These are phyloP conservation scores for Haplographium delicatum DNA, from an alignment of 495 filamentous ascomycete genomes.

Conservation along the genomic window DNA sequence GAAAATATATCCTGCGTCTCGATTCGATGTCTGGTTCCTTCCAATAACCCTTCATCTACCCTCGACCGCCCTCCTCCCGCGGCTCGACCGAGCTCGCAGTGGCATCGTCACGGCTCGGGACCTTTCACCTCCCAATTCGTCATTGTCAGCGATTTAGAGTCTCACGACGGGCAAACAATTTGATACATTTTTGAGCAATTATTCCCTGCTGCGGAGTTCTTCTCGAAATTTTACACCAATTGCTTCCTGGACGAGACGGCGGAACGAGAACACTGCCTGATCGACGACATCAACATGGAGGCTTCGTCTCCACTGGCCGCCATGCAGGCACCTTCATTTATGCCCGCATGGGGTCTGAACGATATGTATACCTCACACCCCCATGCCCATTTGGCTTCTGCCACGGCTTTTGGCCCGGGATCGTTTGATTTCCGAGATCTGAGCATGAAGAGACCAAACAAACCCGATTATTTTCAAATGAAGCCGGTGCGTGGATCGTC, in stretches of 20 bases:
- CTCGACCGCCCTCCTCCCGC: conserved; percentile 8
- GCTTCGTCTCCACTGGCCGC: conserved; percentile 91
- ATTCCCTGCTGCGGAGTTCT: conserved; percentile 15
- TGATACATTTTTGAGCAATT: conserved; percentile 13
- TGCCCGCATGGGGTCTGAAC: conserved; percentile 37
- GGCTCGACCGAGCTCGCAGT: conserved; percentile 1
- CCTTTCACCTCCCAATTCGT: not conserved
- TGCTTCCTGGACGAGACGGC: not conserved
- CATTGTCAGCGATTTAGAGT: not conserved
- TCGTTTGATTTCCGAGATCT: conserved; percentile 67
- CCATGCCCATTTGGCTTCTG: conserved; percentile 41
- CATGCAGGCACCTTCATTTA: conserved; percentile 75
- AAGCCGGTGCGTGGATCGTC: conserved; percentile 78
- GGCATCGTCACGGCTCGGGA: not conserved
- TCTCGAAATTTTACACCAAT: conserved; percentile 14
- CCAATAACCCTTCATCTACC: conserved; percentile 20
- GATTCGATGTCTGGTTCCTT: conserved; percentile 25
- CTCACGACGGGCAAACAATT: conserved; percentile 6
- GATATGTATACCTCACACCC: conserved; percentile 43
- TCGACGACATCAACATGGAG: conserved; percentile 56
- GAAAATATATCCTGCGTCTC: not conserved
- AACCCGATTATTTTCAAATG: conserved; percentile 69
- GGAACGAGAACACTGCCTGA: conserved; percentile 11
- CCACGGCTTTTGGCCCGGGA: conserved; percentile 52
- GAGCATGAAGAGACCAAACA: conserved; percentile 56